Evolutionary conservation across 106 monocot species (phyloP).

Genomic region (Cymbidium sinense): DNA sequence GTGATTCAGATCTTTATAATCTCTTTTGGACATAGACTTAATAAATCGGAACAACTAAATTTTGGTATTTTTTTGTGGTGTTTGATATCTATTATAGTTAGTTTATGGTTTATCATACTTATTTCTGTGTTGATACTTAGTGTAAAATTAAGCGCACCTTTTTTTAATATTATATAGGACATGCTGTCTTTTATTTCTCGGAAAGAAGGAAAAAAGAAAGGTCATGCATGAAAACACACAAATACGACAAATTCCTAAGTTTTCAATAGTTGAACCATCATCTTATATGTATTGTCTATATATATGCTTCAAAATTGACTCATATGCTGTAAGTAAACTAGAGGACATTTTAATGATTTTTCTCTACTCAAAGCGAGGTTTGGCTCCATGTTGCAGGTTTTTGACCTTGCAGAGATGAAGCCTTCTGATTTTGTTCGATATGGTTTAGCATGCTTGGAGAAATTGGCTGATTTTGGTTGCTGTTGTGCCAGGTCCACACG

Average conservation of each 20-base stretch:
- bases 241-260: background rate
- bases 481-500: constrained; percentile 56
- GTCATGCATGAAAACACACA: background rate
- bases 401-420: constrained; percentile 70
- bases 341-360: background rate
- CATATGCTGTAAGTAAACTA: background rate
- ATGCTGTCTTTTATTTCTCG: too few relatives aligned
- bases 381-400: constrained; percentile 47
- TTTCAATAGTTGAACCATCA: background rate
- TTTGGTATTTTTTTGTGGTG: too few relatives aligned
- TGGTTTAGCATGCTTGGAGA: constrained; percentile 80
- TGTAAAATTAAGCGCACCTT: too few relatives aligned
- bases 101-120: too few relatives aligned
- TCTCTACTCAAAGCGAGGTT: background rate
- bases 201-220: background rate
- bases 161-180: too few relatives aligned
- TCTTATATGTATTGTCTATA: background rate
- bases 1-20: too few relatives aligned
- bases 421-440: constrained; percentile 76
- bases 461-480: constrained; percentile 68
- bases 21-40: too few relatives aligned
- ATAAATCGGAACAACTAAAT: too few relatives aligned
- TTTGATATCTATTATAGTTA: too few relatives aligned
- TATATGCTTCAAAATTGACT: background rate
- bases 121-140: too few relatives aligned